Conservation (phyloP, 768 basidiomycete genomes). For the Crucibulum laeve region DNA sequence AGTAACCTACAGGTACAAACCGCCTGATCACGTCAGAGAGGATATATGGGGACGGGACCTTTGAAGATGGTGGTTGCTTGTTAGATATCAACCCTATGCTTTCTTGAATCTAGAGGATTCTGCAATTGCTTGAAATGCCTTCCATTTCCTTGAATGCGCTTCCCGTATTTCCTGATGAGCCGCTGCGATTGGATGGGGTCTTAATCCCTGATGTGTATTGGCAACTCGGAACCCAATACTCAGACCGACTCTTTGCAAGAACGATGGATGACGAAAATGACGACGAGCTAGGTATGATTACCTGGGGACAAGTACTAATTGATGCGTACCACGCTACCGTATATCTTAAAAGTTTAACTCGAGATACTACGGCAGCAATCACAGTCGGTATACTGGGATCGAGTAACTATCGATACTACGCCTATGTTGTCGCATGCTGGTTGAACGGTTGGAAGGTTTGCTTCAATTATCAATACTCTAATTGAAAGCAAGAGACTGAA, state of each 20-base stretch:
- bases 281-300: slow-evolving; percentile 4
- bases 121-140: too few relatives aligned
- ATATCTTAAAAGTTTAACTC: not conserved
- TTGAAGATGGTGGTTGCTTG: too few relatives aligned
- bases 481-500: not conserved
- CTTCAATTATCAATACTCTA: not conserved
- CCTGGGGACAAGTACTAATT: slow-evolving; percentile 4
- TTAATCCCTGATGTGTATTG: slow-evolving; percentile 5
- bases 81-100: too few relatives aligned
- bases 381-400: slow-evolving; percentile 5
- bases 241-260: slow-evolving; percentile 5
- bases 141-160: not conserved
- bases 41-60: too few relatives aligned
- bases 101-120: too few relatives aligned
- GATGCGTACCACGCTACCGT: slow-evolving; percentile 2
- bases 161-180: slow-evolving; percentile 6
- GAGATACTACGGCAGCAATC: not conserved
- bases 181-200: slow-evolving; percentile 4
- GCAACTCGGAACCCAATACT: slow-evolving; percentile 5
- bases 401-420: slow-evolving; percentile 7
- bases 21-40: too few relatives aligned
- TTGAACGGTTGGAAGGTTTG: slow-evolving; percentile 7
- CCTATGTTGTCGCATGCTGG: slow-evolving; percentile 6
- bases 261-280: slow-evolving; percentile 7
- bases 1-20: too few relatives aligned